A percentile compares a stretch with the other conserved stretches of the same genome.
phyloP scores from a whole-genome alignment of 2,329 filamentous ascomycete species.

The Calcarisporium arbuscula region DNA sequence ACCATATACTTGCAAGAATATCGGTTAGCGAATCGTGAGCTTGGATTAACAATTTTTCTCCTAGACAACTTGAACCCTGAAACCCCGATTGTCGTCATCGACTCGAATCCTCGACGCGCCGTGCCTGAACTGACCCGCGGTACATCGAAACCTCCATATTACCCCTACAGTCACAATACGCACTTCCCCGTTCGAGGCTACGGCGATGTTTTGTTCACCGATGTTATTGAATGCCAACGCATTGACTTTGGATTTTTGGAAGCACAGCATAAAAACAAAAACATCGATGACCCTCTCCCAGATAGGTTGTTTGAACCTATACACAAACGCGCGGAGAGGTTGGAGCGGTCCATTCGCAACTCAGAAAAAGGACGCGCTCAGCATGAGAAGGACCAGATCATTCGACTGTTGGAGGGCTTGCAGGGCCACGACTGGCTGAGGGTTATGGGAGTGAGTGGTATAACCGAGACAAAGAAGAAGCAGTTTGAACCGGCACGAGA shows the following conservation, averaged over 20 bases:
- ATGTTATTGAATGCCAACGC: slow-evolving; percentile 49
- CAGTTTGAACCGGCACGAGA: slow-evolving; percentile 79
- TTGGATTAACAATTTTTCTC: background rate
- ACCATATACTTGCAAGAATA: no score
- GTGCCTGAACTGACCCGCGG: slow-evolving; percentile 19
- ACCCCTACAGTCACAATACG: slow-evolving; percentile 7
- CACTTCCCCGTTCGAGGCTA: slow-evolving; percentile 43
- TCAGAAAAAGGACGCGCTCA: slow-evolving; percentile 58
- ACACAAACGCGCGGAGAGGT: slow-evolving; percentile 53
- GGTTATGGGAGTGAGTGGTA: slow-evolving; percentile 79
- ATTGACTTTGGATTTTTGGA: slow-evolving; percentile 51
- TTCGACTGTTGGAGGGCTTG: slow-evolving; percentile 68
- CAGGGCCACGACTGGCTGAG: slow-evolving; percentile 90
- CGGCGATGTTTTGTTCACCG: slow-evolving; percentile 48
- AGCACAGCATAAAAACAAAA: slow-evolving; percentile 36
- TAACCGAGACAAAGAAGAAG: slow-evolving; percentile 81
- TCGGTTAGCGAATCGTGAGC: no score
- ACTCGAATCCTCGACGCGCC: slow-evolving; percentile 37
- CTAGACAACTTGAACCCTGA: slow-evolving; percentile 69
- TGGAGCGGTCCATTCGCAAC: slow-evolving; percentile 58
- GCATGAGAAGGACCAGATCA: slow-evolving; percentile 60
- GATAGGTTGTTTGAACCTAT: slow-evolving; percentile 47
- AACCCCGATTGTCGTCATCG: slow-evolving; percentile 65
- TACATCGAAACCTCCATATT: slow-evolving; percentile 20
- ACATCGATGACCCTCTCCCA: slow-evolving; percentile 47